Conservation (phyloP, 2,329 filamentous ascomycete species). For the Trichoderma lentiforme region DNA sequence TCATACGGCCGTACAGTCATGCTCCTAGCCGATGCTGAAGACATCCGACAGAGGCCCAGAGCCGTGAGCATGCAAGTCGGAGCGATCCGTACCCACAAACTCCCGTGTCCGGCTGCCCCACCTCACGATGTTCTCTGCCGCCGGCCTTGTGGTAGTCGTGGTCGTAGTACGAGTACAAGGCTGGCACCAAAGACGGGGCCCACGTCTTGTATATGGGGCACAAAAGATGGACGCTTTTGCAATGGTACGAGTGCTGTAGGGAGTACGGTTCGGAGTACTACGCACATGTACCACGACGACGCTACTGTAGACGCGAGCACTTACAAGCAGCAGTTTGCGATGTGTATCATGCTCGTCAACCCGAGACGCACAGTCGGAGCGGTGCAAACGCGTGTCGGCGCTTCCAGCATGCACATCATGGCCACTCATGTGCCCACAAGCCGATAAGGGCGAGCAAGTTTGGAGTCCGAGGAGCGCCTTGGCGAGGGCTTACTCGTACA, state of each 20-base stretch:
- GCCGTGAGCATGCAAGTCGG: slow-evolving; percentile 17
- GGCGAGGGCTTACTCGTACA: slow-evolving; percentile 2
- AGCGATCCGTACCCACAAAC: slow-evolving; percentile 21
- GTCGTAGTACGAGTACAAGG: not conserved
- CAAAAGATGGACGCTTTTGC: not conserved
- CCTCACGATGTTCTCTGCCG: slow-evolving; percentile 17
- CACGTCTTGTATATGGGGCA: not conserved
- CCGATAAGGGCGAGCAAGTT: not conserved
- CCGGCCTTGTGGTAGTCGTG: not conserved
- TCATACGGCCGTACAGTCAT: not conserved
- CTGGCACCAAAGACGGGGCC: not conserved
- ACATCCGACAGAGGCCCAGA: slow-evolving; percentile 11
- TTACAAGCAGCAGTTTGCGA: not conserved
- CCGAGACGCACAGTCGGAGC: not conserved
- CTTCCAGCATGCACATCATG: not conserved
- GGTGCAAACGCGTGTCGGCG: not conserved
- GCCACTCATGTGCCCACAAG: not conserved
- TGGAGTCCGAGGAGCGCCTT: not conserved
- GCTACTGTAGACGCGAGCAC: not conserved
- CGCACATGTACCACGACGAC: not conserved
- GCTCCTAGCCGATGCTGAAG: slow-evolving; percentile 8
- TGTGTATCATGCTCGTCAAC: not conserved
- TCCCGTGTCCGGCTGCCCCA: slow-evolving; percentile 14
- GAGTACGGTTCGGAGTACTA: not conserved
- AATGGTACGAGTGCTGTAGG: not conserved